These are phyloP conservation scores for Jackrogersella multiformis DNA, from an alignment of 495 filamentous ascomycete genomes.

Conservation along the genomic window DNA sequence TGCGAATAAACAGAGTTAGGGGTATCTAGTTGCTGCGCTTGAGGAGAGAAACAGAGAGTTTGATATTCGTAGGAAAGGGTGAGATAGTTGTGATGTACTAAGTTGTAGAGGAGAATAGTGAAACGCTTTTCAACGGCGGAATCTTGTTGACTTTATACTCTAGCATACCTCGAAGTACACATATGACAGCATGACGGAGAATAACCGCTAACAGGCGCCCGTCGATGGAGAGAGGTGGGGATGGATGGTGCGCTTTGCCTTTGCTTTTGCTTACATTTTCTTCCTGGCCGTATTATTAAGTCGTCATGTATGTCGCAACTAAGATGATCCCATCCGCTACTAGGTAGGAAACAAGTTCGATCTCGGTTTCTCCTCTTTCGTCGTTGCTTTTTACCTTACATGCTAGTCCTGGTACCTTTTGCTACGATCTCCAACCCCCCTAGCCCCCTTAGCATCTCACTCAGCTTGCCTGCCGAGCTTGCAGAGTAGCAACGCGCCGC, in stretches of 20 bases:
- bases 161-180: slow-evolving; percentile 1
- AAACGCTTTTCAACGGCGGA: not conserved
- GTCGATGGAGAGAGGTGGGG: slow-evolving; percentile 21
- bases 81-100: not conserved
- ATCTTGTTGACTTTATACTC: slow-evolving; percentile 30
- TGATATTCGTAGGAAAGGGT: not conserved
- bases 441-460: no score
- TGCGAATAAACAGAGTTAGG: slow-evolving; percentile 47
- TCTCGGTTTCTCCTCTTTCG: slow-evolving; percentile 5
- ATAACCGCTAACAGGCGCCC: slow-evolving; percentile 16
- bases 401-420: slow-evolving; percentile 1
- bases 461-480: slow-evolving; percentile 3
- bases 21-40: slow-evolving; percentile 27
- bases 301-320: slow-evolving; percentile 8
- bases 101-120: not conserved
- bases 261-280: slow-evolving; percentile 31
- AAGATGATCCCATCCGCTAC: slow-evolving; percentile 21
- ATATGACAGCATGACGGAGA: not conserved
- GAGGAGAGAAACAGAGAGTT: not conserved
- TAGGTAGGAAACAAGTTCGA: slow-evolving; percentile 3
- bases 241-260: slow-evolving; percentile 28
- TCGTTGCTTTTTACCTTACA: no score
- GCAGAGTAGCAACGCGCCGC: slow-evolving; percentile 27
- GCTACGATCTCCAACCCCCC: slow-evolving; percentile 24
- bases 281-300: slow-evolving; percentile 33